Evolutionary conservation across 352 stramenopile genomes (phyloP), one percentile per base, ranked within the genome.

Genomic region (Plasmopara muralis): DNA sequence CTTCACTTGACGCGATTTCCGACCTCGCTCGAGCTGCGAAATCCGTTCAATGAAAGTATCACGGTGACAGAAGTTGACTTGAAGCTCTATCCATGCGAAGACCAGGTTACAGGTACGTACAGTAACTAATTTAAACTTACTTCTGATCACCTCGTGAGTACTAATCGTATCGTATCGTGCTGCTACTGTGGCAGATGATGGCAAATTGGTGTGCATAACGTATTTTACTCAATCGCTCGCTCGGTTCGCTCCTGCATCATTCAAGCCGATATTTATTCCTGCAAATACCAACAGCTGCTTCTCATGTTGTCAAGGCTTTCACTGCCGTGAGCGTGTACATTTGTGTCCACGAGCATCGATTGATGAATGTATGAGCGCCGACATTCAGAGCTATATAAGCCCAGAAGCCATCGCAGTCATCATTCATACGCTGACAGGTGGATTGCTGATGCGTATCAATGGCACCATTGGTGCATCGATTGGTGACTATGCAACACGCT

Each of bases 11-110:
- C 64, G 13, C 62, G 62, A 20, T 84, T 93, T 35, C 76, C 80
- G 16, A 91, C 78, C 7, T 72, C 83, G 28, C 61, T 93, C 12
- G 69, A 83, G 49, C 48, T 93, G 51, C 76, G 78, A 1, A 93
- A 93, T 43, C 80, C 83, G 14, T 93, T 93, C 54, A 85, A 68
- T 53, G 77, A 91, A 56, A 76, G 54, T 37, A 91, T 93, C 53
- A 86, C 77, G 8, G 62, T 93, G 34, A 82, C 66, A 6, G 58
- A 37, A 6, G 71, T 86, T 8, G 79, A 90, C 50, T 46, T 93
- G 18, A 44, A 83, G 62, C 53, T 93, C 15, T 93, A 87, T 51
- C 83, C 83, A 15, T 93, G 83, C 38, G 60, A 87, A 56, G 66
- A 74, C 14, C 83, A 93, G 46, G 52, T 53, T 49, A 66, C 60